These are phyloP conservation scores for Tillandsia fasciculata DNA, from an alignment of 176 grass and related monocot genomes.

Conservation along the genomic window DNA sequence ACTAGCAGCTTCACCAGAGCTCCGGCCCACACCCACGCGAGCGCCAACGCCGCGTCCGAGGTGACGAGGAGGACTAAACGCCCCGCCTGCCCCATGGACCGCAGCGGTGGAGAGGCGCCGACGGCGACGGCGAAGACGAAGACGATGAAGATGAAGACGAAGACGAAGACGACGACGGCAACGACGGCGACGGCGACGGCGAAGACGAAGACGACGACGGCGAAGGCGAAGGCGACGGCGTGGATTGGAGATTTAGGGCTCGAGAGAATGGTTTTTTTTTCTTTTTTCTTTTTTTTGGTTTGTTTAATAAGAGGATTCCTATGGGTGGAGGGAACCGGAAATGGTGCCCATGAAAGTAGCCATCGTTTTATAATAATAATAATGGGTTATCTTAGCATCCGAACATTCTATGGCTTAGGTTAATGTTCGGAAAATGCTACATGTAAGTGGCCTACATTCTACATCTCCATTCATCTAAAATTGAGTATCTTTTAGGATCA, in stretches of 20 bases:
- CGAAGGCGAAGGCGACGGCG: constrained; percentile 17
- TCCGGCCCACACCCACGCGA: constrained; percentile 79
- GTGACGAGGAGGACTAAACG: background rate
- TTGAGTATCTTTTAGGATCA: too few relatives aligned
- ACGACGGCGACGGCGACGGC: constrained; percentile 2
- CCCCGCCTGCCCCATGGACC: constrained; percentile 1
- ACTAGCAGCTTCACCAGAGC: constrained; percentile 73
- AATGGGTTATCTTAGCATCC: too few relatives aligned
- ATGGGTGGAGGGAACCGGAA: too few relatives aligned
- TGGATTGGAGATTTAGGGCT: background rate
- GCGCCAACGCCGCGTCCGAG: constrained; percentile 51
- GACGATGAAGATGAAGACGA: background rate
- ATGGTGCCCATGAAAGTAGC: too few relatives aligned
- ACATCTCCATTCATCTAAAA: too few relatives aligned
- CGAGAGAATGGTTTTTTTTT: too few relatives aligned
- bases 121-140: constrained; percentile 3
- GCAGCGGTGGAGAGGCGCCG: background rate
- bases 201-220: background rate
- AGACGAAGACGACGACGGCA: background rate
- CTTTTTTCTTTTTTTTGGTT: too few relatives aligned
- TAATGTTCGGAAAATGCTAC: too few relatives aligned
- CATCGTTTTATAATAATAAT: too few relatives aligned
- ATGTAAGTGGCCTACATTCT: too few relatives aligned
- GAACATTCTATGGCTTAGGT: too few relatives aligned
- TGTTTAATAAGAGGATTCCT: too few relatives aligned